A percentile compares a stretch with the other conserved stretches of the same genome.
Evolutionary conservation across 2,329 filamentous ascomycete genomes (phyloP).

Genomic region (Fusarium sp.): DNA sequence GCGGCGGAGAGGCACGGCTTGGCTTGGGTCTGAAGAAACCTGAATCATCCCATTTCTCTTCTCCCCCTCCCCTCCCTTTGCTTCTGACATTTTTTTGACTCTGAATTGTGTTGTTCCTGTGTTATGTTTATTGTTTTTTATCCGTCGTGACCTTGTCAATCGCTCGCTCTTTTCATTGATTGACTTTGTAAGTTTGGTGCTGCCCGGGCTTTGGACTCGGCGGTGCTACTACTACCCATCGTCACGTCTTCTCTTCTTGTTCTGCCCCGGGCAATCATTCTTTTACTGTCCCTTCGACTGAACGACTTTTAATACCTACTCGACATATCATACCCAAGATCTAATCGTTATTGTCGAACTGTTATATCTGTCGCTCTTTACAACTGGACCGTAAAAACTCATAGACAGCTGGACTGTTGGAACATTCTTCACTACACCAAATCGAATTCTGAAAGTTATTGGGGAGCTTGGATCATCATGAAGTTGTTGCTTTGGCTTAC

Average conservation of each 20-base stretch:
- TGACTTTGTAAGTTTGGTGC: conserved; percentile 1
- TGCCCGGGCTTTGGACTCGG: conserved; percentile 31
- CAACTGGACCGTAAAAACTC: neutral
- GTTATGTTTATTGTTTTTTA: conserved; percentile 15
- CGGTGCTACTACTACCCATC: neutral
- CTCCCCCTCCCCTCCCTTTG: conserved; percentile 21
- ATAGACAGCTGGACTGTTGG: conserved; percentile 43
- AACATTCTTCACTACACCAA: conserved; percentile 14
- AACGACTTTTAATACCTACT: conserved; percentile 7
- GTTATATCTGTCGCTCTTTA: conserved; percentile 18
- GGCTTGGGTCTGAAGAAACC: conserved; percentile 4
- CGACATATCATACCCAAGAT: neutral
- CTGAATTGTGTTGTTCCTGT: conserved; percentile 7
- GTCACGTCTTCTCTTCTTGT: conserved; percentile 22
- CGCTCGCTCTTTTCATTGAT: conserved; percentile 24
- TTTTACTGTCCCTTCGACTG: conserved; percentile 3
- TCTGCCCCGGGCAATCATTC: conserved; percentile 39
- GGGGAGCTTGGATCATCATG: conserved; percentile 11
- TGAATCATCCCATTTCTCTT: conserved; percentile 33
- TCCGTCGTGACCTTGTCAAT: conserved; percentile 25
- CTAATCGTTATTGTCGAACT: neutral
- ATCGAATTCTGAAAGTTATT: conserved; percentile 5
- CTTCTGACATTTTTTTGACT: conserved; percentile 5
- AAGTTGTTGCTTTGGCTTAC: conserved; percentile 29
- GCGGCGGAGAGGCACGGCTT: conserved; percentile 5